Evolutionary conservation across 2,329 filamentous ascomycete genomes (phyloP), one percentile per base, ranked within the genome.

Genomic region (Dactylellina parvicollis): DNA sequence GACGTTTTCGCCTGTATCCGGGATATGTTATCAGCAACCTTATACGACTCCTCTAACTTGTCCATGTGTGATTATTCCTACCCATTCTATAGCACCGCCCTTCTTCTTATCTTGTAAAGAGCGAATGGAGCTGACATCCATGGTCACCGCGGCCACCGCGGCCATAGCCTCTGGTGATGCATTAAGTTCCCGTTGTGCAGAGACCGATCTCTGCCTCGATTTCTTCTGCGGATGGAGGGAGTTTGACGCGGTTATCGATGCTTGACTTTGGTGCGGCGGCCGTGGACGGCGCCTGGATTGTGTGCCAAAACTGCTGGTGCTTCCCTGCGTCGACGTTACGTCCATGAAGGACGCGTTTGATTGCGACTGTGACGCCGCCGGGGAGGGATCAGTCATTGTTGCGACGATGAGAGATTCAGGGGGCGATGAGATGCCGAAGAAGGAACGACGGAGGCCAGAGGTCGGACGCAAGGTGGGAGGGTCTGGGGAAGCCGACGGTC

Each of bases 1-100:
- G 77, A 71, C 26, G 77, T 78, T 70, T 77, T 78, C 16, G 77
- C 77, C 77, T 78, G 46, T 16, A 47, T 42, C 24, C 32, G 12
- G 14, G 12, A 56, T 50, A 55, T 61, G 34, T 32, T 28, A 52
- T 71, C 36, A 71, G 44, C 38, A 65, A 18, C 18, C 34, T 16
- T n/a, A 20, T 24, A 30, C 12, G 18, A 55, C 32, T 7, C 9
- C 3, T 18, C 10, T 52, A 20, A 30, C 20, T 4, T 42, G 1
- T 24, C 26, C n/a, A n/a, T 30, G 10, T 4, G 8, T 40, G 8
- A n/a, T 28, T 50, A 4, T 9, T 10, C 54, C n/a, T 74, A 74
- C 70, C 73, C 73, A 75, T 67, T 72, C 66, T 44, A 75, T 56
- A 52, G 60, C 59, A 7, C 60, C 28, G 12, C 69, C 66, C 49